Base-by-base conservation (phyloP, 495 filamentous ascomycete genomes). In the Cladorrhinum samala region DNA sequence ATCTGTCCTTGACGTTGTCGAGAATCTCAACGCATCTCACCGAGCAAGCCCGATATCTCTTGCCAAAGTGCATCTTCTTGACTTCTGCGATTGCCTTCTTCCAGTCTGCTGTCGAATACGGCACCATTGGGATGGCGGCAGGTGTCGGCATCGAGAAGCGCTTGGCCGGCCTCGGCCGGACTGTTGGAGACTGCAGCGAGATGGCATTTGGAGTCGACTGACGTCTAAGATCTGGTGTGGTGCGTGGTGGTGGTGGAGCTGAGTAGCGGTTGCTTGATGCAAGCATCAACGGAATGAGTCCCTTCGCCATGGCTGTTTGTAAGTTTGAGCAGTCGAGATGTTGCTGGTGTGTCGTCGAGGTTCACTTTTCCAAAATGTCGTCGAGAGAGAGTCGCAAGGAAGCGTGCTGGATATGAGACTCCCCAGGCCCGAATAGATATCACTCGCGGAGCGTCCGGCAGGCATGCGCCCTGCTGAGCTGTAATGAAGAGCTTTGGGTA, bases 21-120 rank as follows among this genome's bases (percentile, higher is more conserved):
- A 78, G 65, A 36, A 78, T 65, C 52, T 78, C 74, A 36, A 63
- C 60, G 54, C 75, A 78, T 46, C 67, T 60, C 23, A 71, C 64
- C 30, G 72, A 71, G 52, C 75, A 78, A 2, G 70, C 68, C 4
- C 74, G 71, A 45, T 75, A 75, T 42, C 69, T 68, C 56, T 67
- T 70, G 56, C 64, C 60, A 17, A 70, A 51, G 55, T 76, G 72
- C 43, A 71, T 69, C 36, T 68, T 64, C 64, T 78, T 78, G 49
- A 78, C 59, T 19, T 78, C 72, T 25, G 64, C 58, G 41, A 78
- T 65, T 16, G 67, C 57, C 38, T 63, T 67, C 52, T 57, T 73
- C 75, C 75, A 78, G 25, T 78, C 74, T 1, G 52, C 30, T 7
- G 64, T 30, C 1, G 64, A 66, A 27, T 63, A 60, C 3, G 68